Conservation (phyloP, 768 basidiomycete species). For the Boletus subparvulus region DNA sequence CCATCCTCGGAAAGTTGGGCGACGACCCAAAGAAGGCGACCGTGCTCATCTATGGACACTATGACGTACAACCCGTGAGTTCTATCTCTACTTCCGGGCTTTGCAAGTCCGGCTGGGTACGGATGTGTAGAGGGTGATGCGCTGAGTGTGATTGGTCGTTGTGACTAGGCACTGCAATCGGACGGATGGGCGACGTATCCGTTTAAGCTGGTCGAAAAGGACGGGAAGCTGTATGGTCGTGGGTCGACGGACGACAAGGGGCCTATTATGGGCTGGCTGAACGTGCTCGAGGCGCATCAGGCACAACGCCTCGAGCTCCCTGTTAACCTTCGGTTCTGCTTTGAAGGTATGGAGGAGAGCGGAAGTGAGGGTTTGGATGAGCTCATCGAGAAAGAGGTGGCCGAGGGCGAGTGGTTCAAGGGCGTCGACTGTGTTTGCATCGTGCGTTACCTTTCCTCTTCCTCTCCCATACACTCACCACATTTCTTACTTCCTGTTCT, state of each 20-base stretch:
- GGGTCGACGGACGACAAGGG: constrained; percentile 95
- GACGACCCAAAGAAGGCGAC: constrained; percentile 90
- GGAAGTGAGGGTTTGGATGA: constrained; percentile 91
- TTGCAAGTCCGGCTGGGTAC: too few species aligned
- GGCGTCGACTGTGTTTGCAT: constrained; percentile 94
- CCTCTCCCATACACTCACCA: neutral
- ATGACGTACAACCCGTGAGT: constrained; percentile 88
- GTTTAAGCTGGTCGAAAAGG: constrained; percentile 61
- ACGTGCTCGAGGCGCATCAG: constrained; percentile 83
- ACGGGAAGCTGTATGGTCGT: constrained; percentile 73
- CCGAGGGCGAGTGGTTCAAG: constrained; percentile 73
- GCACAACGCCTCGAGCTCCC: constrained; percentile 68
- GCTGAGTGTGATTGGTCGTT: neutral
- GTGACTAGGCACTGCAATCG: constrained; percentile 39
- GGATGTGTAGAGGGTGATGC: neutral
- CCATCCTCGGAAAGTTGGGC: constrained; percentile 79
- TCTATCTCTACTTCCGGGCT: neutral
- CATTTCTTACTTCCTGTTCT: too few species aligned
- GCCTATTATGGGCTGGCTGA: constrained; percentile 85
- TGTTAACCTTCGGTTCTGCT: constrained; percentile 88
- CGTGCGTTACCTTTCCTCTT: constrained; percentile 40
- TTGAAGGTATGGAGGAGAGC: constrained; percentile 98
- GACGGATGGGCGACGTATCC: constrained; percentile 93
- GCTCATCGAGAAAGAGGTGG: constrained; percentile 72
- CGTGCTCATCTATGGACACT: constrained; percentile 90